Evolutionary conservation across 257 asterid genomes (phyloP).

Genomic region (Rubia yunnanensis): DNA sequence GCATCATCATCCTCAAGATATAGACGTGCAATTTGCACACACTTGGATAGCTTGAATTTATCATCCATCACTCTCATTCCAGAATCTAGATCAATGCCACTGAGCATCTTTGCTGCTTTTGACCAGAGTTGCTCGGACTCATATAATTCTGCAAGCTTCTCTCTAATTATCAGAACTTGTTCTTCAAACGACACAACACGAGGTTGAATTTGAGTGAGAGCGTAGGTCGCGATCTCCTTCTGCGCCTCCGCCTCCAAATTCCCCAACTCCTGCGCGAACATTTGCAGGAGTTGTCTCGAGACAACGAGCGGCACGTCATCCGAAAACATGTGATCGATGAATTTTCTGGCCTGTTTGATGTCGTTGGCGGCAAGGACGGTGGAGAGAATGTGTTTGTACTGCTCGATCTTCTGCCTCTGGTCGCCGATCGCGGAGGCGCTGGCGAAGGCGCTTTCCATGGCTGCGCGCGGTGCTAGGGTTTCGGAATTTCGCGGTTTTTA

Average conservation of each 20-base stretch:
- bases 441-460: slow-evolving; percentile 80
- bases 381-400: slow-evolving; percentile 80
- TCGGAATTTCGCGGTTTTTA: too few species aligned
- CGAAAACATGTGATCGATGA: slow-evolving; percentile 84
- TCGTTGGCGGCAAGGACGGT: slow-evolving; percentile 70
- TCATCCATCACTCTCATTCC: slow-evolving; percentile 98
- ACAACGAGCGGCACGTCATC: slow-evolving; percentile 92
- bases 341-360: slow-evolving; percentile 55
- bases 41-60: slow-evolving; percentile 72
- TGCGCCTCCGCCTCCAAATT: slow-evolving; percentile 72
- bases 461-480: too few species aligned
- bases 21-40: slow-evolving; percentile 92
- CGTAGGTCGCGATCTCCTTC: slow-evolving; percentile 83
- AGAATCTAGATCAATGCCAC: slow-evolving; percentile 99
- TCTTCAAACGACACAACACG: slow-evolving; percentile 80
- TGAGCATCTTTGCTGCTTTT: slow-evolving; percentile 95
- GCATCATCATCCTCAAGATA: slow-evolving; percentile 99
- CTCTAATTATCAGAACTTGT: slow-evolving; percentile 69
- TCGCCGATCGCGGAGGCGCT: slow-evolving; percentile 80
- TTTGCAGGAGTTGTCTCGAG: slow-evolving; percentile 87
- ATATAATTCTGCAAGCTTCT: slow-evolving; percentile 82
- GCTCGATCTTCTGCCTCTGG: slow-evolving; percentile 94
- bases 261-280: slow-evolving; percentile 85
- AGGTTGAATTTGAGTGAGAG: slow-evolving; percentile 90
- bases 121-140: slow-evolving; percentile 96